Evolutionary conservation across 73 alveolate genomes (phyloP).

Genomic region (Tetrahymena borealis): DNA sequence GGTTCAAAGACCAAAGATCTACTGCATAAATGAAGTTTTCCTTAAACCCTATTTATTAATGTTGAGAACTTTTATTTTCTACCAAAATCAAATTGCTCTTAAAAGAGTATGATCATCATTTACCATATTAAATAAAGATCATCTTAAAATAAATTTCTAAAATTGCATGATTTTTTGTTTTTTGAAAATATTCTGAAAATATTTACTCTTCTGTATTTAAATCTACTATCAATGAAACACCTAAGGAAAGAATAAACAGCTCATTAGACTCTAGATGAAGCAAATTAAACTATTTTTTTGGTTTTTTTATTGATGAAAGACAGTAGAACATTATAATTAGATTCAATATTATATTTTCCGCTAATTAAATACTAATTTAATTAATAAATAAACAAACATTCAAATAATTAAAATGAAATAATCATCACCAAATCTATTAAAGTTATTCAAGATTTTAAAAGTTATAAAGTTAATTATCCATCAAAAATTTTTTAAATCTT

Average conservation of each 20-base stretch:
- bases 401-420: neutral
- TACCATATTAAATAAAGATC: too few species aligned
- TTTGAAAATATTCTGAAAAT: neutral
- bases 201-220: constrained; percentile 21
- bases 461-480: too few species aligned
- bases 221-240: constrained; percentile 8
- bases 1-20: constrained; percentile 53
- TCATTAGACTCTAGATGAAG: constrained; percentile 31
- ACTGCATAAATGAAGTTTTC: constrained; percentile 51
- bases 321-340: constrained; percentile 12
- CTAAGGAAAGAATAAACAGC: neutral
- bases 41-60: neutral
- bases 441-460: too few species aligned
- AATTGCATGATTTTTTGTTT: too few species aligned
- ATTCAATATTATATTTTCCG: neutral
- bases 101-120: too few species aligned
- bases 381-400: neutral
- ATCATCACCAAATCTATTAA: neutral
- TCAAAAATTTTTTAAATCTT: too few species aligned
- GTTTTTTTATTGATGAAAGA: constrained; percentile 22
- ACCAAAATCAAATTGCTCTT: too few species aligned
- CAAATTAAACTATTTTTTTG: constrained; percentile 21
- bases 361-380: neutral
- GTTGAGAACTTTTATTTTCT: too few species aligned
- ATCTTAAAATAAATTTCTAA: too few species aligned